Conservation (phyloP, 163 green algal genomes). For the Picocystis sp. region DNA sequence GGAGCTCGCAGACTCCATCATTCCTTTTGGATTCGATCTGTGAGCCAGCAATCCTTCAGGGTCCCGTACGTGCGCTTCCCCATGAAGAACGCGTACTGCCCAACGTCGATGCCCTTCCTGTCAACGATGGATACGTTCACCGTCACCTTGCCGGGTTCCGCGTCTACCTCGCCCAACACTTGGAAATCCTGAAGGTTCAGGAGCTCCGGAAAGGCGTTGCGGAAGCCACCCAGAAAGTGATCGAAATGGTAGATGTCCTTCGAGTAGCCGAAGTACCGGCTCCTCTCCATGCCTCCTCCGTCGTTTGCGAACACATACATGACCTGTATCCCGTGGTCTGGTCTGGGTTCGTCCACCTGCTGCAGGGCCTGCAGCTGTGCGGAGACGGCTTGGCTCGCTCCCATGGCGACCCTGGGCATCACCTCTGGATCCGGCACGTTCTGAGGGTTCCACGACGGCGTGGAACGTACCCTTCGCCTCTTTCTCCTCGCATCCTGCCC, state of each 20-base stretch:
- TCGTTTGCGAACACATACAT: constrained; percentile 16
- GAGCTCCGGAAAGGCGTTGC: constrained; percentile 9
- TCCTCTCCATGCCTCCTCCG: constrained; percentile 15
- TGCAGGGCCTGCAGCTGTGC: constrained; percentile 16
- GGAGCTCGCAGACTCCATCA: too few relatives aligned
- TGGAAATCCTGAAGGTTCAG: constrained; percentile 8
- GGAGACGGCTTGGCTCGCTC: constrained; percentile 11
- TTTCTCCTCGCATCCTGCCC: constrained; percentile 11
- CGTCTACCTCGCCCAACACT: neutral
- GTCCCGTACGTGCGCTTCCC: constrained; percentile 18
- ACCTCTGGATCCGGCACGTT: constrained; percentile 11
- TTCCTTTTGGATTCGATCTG: constrained; percentile 1
- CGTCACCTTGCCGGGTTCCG: constrained; percentile 1
- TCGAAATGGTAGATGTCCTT: constrained; percentile 19
- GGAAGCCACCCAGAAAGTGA: constrained; percentile 13
- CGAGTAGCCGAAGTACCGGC: constrained; percentile 16
- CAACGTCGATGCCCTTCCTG: constrained; percentile 5
- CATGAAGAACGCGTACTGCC: constrained; percentile 20
- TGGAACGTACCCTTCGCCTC: constrained; percentile 12
- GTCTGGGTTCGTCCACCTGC: constrained; percentile 13
- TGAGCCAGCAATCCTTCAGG: constrained; percentile 13
- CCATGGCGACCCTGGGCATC: constrained; percentile 15
- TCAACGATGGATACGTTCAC: constrained; percentile 8
- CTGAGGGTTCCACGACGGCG: constrained; percentile 19
- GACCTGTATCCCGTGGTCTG: constrained; percentile 20